Percentiles rank a stretch among this genome's conserved stretches.
Conservation (phyloP, 2,329 filamentous ascomycete genomes). For the Paradendryphiella salina region DNA sequence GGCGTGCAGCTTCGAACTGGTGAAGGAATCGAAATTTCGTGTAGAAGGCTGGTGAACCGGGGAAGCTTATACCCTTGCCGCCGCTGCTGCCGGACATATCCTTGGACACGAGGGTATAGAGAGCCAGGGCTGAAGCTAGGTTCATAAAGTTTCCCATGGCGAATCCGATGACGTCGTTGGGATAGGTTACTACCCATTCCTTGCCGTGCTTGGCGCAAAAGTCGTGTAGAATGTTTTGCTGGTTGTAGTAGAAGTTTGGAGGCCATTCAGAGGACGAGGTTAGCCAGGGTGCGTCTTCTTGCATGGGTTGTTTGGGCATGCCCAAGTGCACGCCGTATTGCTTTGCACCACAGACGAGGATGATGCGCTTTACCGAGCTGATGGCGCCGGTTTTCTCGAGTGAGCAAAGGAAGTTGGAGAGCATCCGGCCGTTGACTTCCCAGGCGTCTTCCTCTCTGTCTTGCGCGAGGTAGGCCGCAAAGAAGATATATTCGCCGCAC, state of each 20-base stretch:
- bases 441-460: conserved; percentile 44
- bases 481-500: conserved; percentile 49
- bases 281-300: conserved; percentile 54
- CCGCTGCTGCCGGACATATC: conserved; percentile 22
- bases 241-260: conserved; percentile 58
- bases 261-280: conserved; percentile 34
- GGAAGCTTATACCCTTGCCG: conserved; percentile 22
- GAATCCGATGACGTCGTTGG: conserved; percentile 53
- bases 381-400: conserved; percentile 50
- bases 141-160: conserved; percentile 49
- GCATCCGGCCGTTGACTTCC: conserved; percentile 51
- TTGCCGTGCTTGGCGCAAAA: conserved; percentile 37
- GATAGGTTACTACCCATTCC: conserved; percentile 52
- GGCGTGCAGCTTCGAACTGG: conserved; percentile 29
- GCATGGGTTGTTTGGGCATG: conserved; percentile 53
- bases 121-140: conserved; percentile 31
- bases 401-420: conserved; percentile 54
- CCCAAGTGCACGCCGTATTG: conserved; percentile 60
- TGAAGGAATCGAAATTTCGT: conserved; percentile 39
- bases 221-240: conserved; percentile 50
- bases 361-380: conserved; percentile 52
- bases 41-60: conserved; percentile 37
- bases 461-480: conserved; percentile 50
- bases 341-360: conserved; percentile 56
- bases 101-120: conserved; percentile 36